Base-by-base conservation (phyloP, 1,284 basidiomycete genomes). In the Golubevia sp. region DNA sequence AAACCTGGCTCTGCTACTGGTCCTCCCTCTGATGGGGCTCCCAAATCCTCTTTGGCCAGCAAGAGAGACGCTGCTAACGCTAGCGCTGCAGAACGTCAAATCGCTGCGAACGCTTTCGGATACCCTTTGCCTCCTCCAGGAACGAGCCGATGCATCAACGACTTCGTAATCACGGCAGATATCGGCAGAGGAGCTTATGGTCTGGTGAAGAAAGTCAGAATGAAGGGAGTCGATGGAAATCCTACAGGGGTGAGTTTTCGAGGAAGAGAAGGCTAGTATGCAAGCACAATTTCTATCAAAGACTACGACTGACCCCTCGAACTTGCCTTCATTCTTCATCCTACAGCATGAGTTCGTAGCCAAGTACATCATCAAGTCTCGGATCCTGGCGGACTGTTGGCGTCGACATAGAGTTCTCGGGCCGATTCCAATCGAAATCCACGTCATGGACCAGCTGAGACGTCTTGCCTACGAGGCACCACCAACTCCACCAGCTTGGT, bases 331-430 rank as follows among this genome's bases (percentile, higher is more conserved):
- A 30, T 27, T 2, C 49, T 7, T 51, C 3, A 13, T 8, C n/a
- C 20, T 20, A 11, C 77, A 87, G 82, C 86, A 87, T 5, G 85
- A 86, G 63, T 86, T 97, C 61, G 91, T 98, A 71, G 94, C 98
- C 86, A 99, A 99, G 83, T 96, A 97, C 84, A 91, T 99, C 79
- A 96, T 98, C 87, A 99, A 99, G 85, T 94, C 93, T 62, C 91
- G 95, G 58, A 99, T 99, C 66, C 88, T 99, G 56, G 97, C 96
- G 21, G 96, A 99, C 85, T 99, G 95, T 83, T 99, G 97, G 97
- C 97, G 87, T 91, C 92, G 85, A 78, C 97, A 99, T 84, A 92
- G 93, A 49, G 89, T 91, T 66, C 89, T 93, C 77, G 97, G 97
- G 49, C 97, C 96, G 1, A 97, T 99, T 73, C 96, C 97, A 5